Evolutionary conservation across 306 rosid species (phyloP), one percentile per base, ranked within the genome.

Genomic region (Canavalia gladiata): DNA sequence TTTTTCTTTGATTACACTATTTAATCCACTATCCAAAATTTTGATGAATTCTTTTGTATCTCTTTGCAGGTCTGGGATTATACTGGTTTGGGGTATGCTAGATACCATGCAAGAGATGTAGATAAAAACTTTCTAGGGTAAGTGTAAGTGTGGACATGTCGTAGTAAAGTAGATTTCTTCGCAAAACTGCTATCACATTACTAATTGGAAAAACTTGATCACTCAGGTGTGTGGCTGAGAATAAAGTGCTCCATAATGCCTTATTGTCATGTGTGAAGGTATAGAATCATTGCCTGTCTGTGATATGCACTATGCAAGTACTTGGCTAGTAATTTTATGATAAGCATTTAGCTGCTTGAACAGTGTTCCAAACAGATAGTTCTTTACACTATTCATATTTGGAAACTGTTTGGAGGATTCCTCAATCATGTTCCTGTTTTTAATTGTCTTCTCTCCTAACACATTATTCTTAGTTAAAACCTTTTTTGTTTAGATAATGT

Each of bases 121-220:
- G 80, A 95, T 76, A 95, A 91, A 88, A 97, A 95, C 78, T 71
- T 54, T 87, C 90, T 95, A 11, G 97, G 99, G 99, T 95, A 85
- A 89, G 91, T 69, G 99, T 93, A 85, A 89, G 91, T 69, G 31
- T 63, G 28, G 13, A 71, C 37, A 41, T 54, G 74, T 65, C 71
- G 72, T 49, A 62, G 55, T 57, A 2, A 83, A 76, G 68, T 64
- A 52, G 74, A 50, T 7, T 29, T 50, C 74, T 82, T 46, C 12
- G 43, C 71, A 7, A 52, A 77, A 50, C 37, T 25, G 42, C 55
- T 57, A 63, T 86, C 60, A n/a, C 66, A 33, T 86, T 79, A 62
- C 83, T 89, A 80, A 83, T 59, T 66, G 71, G 79, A 31, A 68
- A 56, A 63, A 69, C 43, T 57, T 84, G 82, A 60, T 81, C 74